Conservation (phyloP, 129 eudicot species). For the Chrysanthemum seticuspe region DNA sequence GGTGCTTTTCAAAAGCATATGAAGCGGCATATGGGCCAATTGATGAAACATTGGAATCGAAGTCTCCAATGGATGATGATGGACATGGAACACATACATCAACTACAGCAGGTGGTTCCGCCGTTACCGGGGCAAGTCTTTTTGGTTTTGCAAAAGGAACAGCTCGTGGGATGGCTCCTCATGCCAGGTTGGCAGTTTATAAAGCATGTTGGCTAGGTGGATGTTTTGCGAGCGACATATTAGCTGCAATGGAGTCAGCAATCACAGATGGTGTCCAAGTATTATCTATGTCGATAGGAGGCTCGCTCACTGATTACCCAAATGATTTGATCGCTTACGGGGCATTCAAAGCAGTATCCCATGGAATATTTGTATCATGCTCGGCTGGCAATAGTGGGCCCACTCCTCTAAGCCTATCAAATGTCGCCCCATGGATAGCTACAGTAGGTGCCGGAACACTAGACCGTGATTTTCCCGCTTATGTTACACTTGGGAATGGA, state of each 20-base stretch:
- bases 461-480: conserved; percentile 73
- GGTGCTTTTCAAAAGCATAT: conserved; percentile 60
- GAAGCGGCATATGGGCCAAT: conserved; percentile 59
- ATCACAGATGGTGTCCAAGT: conserved; percentile 59
- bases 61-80: conserved; percentile 70
- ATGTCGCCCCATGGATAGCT: conserved; percentile 75
- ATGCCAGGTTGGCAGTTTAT: conserved; percentile 62
- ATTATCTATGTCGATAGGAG: conserved; percentile 62
- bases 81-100: conserved; percentile 85
- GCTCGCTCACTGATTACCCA: conserved; percentile 41
- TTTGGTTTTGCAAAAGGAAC: conserved; percentile 63
- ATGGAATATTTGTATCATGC: conserved; percentile 60
- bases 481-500: conserved; percentile 46
- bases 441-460: conserved; percentile 73
- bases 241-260: conserved; percentile 70
- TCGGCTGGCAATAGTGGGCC: conserved; percentile 81
- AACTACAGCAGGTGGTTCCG: conserved; percentile 70
- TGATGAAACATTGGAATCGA: conserved; percentile 49
- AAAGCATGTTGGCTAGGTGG: conserved; percentile 72
- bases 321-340: conserved; percentile 50
- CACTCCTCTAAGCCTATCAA: conserved; percentile 42
- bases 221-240: conserved; percentile 57
- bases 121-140: conserved; percentile 55
- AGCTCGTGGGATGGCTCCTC: conserved; percentile 69
- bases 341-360: conserved; percentile 50